phyloP scores from a whole-genome alignment of 805 yeast genomes.

The Myxozyma mucilagina region DNA sequence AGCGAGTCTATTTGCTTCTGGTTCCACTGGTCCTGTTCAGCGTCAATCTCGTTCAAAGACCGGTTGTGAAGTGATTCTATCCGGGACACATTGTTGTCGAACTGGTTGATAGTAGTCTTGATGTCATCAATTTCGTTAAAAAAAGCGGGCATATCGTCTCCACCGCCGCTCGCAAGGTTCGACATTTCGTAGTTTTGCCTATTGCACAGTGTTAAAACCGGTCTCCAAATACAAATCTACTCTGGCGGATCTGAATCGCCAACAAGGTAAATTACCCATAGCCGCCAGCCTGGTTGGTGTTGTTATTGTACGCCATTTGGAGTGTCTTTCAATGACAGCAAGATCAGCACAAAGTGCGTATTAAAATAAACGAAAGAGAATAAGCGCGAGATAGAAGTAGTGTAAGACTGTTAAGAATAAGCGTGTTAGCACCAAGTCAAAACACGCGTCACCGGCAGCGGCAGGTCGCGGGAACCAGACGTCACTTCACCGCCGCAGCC shows the following conservation, averaged over 20 bases:
- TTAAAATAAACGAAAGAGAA: background rate
- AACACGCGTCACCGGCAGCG: background rate
- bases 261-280: conserved; percentile 1
- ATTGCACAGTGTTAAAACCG: background rate
- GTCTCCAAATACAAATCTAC: background rate
- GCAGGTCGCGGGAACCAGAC: too few species aligned
- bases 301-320: conserved; percentile 10
- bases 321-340: background rate
- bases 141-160: conserved; percentile 42
- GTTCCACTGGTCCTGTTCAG: conserved; percentile 59
- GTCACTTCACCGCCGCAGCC: too few species aligned
- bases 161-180: conserved; percentile 16
- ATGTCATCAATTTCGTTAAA: conserved; percentile 69
- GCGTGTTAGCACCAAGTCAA: background rate
- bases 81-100: conserved; percentile 65
- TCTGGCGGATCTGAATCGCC: background rate
- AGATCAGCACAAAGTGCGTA: background rate
- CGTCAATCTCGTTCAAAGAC: conserved; percentile 69
- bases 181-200: conserved; percentile 27
- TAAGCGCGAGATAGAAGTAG: background rate
- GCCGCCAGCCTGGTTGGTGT: background rate
- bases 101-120: conserved; percentile 68
- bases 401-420: background rate
- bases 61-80: conserved; percentile 70
- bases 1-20: conserved; percentile 76